A percentile compares a stretch with the other conserved stretches of the same genome.
Evolutionary conservation across 2,329 filamentous ascomycete species (phyloP).

Genomic region (Penicillium sp.): DNA sequence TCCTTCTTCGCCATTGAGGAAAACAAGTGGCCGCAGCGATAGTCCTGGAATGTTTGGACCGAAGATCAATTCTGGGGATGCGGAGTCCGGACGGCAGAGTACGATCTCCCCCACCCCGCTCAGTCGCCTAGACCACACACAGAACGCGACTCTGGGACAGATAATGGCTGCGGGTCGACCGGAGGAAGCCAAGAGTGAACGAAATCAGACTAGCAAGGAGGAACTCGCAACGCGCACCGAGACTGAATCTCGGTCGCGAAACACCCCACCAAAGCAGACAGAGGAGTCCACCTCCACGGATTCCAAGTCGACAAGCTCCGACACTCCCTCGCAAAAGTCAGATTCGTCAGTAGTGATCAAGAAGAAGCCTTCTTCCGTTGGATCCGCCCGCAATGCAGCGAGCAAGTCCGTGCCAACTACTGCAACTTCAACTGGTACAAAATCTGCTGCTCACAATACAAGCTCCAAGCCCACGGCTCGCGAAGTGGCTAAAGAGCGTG

Average conservation of each 20-base stretch:
- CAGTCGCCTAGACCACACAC: constrained; percentile 20
- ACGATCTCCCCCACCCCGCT: constrained; percentile 30
- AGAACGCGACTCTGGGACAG: constrained; percentile 20
- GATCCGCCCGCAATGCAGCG: constrained; percentile 26
- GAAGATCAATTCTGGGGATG: constrained; percentile 34
- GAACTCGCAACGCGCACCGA: constrained; percentile 12
- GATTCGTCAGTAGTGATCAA: constrained; percentile 26
- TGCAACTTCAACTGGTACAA: constrained; percentile 19
- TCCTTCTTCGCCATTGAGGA: constrained; percentile 45
- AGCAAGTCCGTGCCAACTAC: constrained; percentile 18
- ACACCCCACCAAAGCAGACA: constrained; percentile 20
- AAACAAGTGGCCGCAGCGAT: constrained; percentile 39
- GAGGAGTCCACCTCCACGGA: constrained; percentile 15
- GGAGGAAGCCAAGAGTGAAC: constrained; percentile 9
- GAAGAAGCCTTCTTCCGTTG: constrained; percentile 36
- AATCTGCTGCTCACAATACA: constrained; percentile 20
- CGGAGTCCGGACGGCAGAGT: constrained; percentile 34
- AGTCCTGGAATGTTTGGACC: constrained; percentile 31
- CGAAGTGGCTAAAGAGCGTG: constrained; percentile 32
- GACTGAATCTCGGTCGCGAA: constrained; percentile 10
- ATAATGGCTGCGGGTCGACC: constrained; percentile 11
- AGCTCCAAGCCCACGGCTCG: constrained; percentile 30
- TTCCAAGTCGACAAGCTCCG: constrained; percentile 3
- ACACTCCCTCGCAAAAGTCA: constrained; percentile 20
- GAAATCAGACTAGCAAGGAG: constrained; percentile 10